Evolutionary conservation across 805 yeast species (phyloP).

Genomic region (Hanseniaspora guilliermondii): DNA sequence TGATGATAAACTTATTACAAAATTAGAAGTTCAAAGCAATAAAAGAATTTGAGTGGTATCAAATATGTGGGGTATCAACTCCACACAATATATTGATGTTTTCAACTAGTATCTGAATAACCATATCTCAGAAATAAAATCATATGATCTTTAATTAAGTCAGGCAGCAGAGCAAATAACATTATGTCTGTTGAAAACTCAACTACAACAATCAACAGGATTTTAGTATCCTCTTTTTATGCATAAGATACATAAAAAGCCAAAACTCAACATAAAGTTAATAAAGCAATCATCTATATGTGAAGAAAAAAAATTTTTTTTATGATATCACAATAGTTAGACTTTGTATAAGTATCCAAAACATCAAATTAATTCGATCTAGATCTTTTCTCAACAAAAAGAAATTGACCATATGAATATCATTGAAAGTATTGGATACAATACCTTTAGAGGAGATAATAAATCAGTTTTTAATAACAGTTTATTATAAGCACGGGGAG

Average conservation of each 20-base stretch:
- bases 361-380: background rate
- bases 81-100: background rate
- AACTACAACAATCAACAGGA: conserved; percentile 3
- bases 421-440: background rate
- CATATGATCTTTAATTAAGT: background rate
- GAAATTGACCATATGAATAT: background rate
- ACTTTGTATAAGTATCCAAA: conserved; percentile 9
- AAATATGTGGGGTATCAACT: background rate
- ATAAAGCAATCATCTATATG: background rate
- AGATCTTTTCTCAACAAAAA: background rate
- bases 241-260: background rate
- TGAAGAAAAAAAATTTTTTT: background rate
- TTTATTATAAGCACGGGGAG: conserved; percentile 8
- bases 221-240: background rate
- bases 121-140: conserved; percentile 12
- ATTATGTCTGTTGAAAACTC: background rate
- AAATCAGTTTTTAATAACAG: background rate
- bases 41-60: background rate
- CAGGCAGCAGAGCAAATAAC: conserved; percentile 12
- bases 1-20: background rate
- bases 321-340: conserved; percentile 8
- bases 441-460: background rate
- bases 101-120: background rate
- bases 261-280: background rate
- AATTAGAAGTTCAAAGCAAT: background rate